Percentiles rank a stretch among this genome's conserved stretches.
phyloP scores from a whole-genome alignment of 495 filamentous ascomycete genomes.

The Penicillium turbatum region DNA sequence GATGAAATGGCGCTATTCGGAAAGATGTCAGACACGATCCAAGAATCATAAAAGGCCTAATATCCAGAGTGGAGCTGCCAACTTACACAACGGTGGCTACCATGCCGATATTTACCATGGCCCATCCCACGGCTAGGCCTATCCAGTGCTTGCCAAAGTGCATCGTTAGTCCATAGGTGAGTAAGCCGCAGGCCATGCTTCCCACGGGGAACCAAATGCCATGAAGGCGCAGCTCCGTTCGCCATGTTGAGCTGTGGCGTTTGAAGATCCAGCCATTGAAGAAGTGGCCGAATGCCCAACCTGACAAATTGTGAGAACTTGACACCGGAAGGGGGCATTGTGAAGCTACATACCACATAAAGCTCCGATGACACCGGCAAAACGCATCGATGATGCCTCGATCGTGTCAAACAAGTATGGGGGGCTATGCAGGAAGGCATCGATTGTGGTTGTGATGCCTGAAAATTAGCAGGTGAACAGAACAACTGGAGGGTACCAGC shows the following conservation, averaged over 20 bases:
- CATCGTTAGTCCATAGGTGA: slow-evolving; percentile 36
- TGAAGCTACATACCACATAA: slow-evolving; percentile 24
- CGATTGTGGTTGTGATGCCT: slow-evolving; percentile 39
- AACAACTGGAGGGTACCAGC: background rate
- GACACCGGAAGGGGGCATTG: background rate
- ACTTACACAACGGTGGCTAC: slow-evolving; percentile 36
- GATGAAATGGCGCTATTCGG: slow-evolving; percentile 34
- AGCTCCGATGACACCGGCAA: slow-evolving; percentile 36
- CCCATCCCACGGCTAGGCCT: slow-evolving; percentile 38
- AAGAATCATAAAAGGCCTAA: background rate
- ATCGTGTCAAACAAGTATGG: slow-evolving; percentile 37
- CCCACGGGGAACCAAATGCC: slow-evolving; percentile 35
- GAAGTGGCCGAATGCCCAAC: slow-evolving; percentile 31
- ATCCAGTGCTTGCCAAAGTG: slow-evolving; percentile 37
- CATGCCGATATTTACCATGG: slow-evolving; percentile 39
- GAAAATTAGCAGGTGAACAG: background rate
- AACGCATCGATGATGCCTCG: slow-evolving; percentile 36
- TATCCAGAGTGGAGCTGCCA: background rate
- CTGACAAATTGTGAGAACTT: slow-evolving; percentile 10
- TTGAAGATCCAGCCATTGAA: slow-evolving; percentile 37
- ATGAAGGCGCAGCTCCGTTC: slow-evolving; percentile 33
- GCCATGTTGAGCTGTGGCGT: slow-evolving; percentile 25
- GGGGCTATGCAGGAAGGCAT: slow-evolving; percentile 34
- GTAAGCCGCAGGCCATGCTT: slow-evolving; percentile 29
- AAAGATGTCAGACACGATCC: background rate